phyloP scores from a whole-genome alignment of 768 basidiomycete species.

The Mycena haematopus region DNA sequence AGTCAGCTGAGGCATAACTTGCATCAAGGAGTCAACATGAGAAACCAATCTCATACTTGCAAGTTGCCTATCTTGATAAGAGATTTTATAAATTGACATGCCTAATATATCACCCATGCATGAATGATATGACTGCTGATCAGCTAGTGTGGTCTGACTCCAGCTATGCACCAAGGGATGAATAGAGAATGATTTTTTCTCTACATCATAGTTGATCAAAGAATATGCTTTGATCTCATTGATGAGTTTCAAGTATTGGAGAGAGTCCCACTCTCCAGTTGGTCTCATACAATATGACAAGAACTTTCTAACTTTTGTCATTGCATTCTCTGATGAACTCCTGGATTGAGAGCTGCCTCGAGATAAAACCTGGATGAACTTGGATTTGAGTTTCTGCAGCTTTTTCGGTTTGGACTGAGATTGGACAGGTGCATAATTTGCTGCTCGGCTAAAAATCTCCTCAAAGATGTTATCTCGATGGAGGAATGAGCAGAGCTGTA shows the following conservation, averaged over 20 bases:
- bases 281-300: neutral
- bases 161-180: constrained; percentile 12
- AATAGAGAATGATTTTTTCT: neutral
- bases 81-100: neutral
- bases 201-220: neutral
- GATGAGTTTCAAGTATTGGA: neutral
- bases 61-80: neutral
- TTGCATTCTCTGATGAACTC: neutral
- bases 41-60: too few relatives aligned
- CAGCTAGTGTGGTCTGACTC: neutral
- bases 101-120: constrained; percentile 1
- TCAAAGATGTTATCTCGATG: too few relatives aligned
- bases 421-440: too few relatives aligned
- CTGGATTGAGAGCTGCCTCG: too few relatives aligned
- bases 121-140: neutral
- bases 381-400: too few relatives aligned
- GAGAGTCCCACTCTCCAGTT: neutral
- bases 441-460: too few relatives aligned
- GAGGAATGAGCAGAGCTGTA: too few relatives aligned
- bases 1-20: too few relatives aligned
- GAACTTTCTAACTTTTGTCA: neutral
- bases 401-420: too few relatives aligned
- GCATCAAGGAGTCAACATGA: too few relatives aligned
- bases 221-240: constrained; percentile 8
- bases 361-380: too few relatives aligned